Evolutionary conservation across 257 asterid species (phyloP).

Genomic region (Solanum raphanifolium): DNA sequence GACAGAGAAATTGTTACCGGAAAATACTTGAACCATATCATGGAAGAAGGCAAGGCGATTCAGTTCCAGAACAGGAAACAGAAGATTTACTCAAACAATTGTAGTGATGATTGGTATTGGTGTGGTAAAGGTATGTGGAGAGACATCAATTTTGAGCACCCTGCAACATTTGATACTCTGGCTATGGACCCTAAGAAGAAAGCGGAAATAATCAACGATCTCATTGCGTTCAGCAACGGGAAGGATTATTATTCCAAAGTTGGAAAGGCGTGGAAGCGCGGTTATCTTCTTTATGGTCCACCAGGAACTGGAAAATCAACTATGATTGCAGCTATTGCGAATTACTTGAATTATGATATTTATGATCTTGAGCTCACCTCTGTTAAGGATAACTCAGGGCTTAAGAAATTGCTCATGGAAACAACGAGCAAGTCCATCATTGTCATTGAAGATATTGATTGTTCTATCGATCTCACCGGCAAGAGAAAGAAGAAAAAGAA

Average conservation of each 20-base stretch:
- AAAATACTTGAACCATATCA: not conserved
- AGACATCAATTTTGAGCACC: not conserved
- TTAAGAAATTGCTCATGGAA: not conserved
- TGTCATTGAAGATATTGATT: not conserved
- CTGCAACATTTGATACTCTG: not conserved
- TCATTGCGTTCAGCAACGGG: not conserved
- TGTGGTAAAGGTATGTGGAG: not conserved
- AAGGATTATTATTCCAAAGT: not conserved
- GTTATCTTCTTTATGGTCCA: not conserved
- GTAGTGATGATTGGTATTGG: not conserved
- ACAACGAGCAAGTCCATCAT: not conserved
- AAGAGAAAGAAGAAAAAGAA: not conserved
- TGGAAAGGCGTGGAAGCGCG: not conserved
- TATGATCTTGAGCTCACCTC: not conserved
- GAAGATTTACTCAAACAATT: not conserved
- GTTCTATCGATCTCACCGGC: not conserved
- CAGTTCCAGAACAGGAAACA: not conserved
- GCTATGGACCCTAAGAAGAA: constrained; percentile 1
- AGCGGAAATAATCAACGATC: not conserved
- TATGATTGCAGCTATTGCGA: not conserved
- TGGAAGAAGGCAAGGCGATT: not conserved
- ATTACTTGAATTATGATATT: not conserved
- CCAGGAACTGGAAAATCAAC: constrained; percentile 3
- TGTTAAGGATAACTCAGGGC: not conserved
- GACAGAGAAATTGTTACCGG: not conserved